Percentiles rank a stretch among this genome's conserved stretches.
These are phyloP conservation scores for Sophora flavescens DNA, from an alignment of 306 rosid species.

Conservation along the genomic window DNA sequence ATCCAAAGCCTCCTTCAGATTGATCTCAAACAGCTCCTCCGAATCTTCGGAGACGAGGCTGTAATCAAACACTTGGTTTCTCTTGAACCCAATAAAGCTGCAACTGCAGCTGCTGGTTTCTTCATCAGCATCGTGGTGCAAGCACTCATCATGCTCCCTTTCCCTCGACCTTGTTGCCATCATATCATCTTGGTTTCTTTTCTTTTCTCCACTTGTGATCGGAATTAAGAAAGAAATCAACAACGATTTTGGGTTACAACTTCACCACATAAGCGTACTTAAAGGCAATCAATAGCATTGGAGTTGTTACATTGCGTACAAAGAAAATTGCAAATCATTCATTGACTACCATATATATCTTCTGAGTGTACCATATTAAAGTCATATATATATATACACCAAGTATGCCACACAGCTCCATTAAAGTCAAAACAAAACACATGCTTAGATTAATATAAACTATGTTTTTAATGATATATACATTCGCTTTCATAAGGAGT, in stretches of 20 bases:
- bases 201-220: background rate
- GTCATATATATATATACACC: too few species aligned
- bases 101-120: slow-evolving; percentile 10
- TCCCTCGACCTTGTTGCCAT: slow-evolving; percentile 7
- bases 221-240: background rate
- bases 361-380: background rate
- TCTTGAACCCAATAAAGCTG: slow-evolving; percentile 37
- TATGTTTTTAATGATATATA: background rate
- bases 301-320: background rate
- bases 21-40: slow-evolving; percentile 39
- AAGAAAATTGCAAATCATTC: background rate
- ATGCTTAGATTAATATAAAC: background rate
- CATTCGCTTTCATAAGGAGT: background rate
- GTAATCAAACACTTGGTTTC: slow-evolving; percentile 39
- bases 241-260: background rate
- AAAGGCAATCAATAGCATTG: background rate
- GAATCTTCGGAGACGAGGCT: slow-evolving; percentile 44
- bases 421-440: slow-evolving; percentile 18
- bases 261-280: background rate
- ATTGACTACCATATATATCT: background rate
- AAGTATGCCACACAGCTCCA: background rate
- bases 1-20: slow-evolving; percentile 51
- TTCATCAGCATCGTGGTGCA: slow-evolving; percentile 27
- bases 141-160: slow-evolving; percentile 10
- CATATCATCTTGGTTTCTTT: background rate